Evolutionary conservation across 345 rosid species (phyloP).

Genomic region (Schrenkiella parvula): DNA sequence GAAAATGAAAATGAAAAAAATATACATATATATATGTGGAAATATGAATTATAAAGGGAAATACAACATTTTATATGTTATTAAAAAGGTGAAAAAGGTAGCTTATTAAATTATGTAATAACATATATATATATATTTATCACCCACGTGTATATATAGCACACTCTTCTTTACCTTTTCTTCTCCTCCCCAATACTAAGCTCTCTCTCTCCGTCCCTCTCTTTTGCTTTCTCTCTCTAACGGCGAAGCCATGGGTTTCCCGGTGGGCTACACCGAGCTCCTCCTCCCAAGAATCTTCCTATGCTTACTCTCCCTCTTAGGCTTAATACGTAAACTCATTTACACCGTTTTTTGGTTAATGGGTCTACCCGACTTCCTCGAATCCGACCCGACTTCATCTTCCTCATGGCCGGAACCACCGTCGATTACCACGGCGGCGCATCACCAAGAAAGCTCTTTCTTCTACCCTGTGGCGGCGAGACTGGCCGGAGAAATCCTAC

Average conservation of each 20-base stretch:
- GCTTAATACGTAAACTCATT: constrained; percentile 41
- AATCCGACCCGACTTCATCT: constrained; percentile 44
- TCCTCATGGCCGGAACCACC: constrained; percentile 40
- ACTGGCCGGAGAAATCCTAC: constrained; percentile 56
- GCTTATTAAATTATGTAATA: neutral
- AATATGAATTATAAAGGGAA: too few species aligned
- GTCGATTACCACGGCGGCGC: neutral
- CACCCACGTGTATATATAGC: constrained; percentile 18
- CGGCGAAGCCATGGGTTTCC: constrained; percentile 61
- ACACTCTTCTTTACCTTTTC: neutral
- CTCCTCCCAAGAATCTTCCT: constrained; percentile 58
- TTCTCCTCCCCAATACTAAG: neutral
- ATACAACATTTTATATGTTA: too few species aligned
- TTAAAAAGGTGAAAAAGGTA: too few species aligned
- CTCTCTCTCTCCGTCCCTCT: neutral
- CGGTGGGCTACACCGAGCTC: constrained; percentile 63
- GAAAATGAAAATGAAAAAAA: neutral
- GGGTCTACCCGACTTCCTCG: constrained; percentile 63
- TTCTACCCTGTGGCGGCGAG: constrained; percentile 42
- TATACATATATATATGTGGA: neutral
- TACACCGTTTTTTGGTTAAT: constrained; percentile 39
- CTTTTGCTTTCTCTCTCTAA: constrained; percentile 2
- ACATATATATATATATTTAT: neutral
- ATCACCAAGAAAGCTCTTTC: constrained; percentile 2
- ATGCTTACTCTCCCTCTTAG: constrained; percentile 50